Base-by-base conservation (phyloP, 129 eudicot species). In the Saussurea involucrata region DNA sequence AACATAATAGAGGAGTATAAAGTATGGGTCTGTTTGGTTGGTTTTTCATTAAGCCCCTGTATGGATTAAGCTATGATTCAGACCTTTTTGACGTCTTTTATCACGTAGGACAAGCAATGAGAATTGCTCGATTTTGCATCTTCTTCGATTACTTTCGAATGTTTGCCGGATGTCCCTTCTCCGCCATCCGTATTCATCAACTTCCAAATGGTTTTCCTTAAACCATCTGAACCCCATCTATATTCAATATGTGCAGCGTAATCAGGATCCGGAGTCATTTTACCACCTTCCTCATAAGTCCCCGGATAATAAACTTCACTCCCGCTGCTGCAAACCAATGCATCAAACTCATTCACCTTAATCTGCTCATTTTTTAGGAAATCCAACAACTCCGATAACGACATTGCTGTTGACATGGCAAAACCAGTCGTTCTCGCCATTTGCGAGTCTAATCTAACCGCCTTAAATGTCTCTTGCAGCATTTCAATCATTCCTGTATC, bases 171-270 rank as follows among this genome's bases (percentile, higher is more conserved):
- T 71, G 80, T 79, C 9, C 55, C 77, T 40, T 72, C 85, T 71
- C 29, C 69, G 20, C 69, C 86, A 69, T 91, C 95, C 10, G 84
- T 57, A 80, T 85, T 83, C 95, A 90, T 87, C 72, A 93, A 73
- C 80, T 85, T 90, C 92, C 87, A 87, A 73, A 88, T 78, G 15
- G 98, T 93, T 78, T 84, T 93, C 79, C 81, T 90, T 15, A 93
- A 66, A 10, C 98, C 98, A 66, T 88, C 95, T 9, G 84, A 83
- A 66, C 98, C 98, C 98, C 98, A 93, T n/a, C 97, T 84, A 28
- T 88, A 88, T 18, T 93, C 98, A 37, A 90, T 84, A 75, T 93
- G 98, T n/a, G 89, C 72, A 6, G 89, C 74, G 61, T 93, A 90
- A 84, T 93, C 97, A 1, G 88, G 90, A 76, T 93, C 97, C 2